These are phyloP conservation scores for Hymenoscyphus infarciens DNA, from an alignment of 2,329 filamentous ascomycete genomes.

Conservation along the genomic window DNA sequence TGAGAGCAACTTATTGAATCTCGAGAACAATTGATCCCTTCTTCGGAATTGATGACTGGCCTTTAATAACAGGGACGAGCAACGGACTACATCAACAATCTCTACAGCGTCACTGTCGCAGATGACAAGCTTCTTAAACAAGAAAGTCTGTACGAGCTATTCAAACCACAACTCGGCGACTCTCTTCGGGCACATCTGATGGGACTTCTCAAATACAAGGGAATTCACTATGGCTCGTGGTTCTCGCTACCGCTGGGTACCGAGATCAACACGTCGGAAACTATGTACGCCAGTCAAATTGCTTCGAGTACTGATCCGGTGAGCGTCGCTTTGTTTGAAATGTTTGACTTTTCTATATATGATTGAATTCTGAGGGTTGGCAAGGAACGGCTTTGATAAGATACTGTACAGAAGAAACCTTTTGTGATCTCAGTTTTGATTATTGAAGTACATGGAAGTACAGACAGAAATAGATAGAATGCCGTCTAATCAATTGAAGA, in stretches of 20 bases:
- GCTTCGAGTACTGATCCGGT: conserved; percentile 37
- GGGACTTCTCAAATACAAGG: not conserved
- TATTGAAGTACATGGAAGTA: not conserved
- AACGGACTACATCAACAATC: conserved; percentile 11
- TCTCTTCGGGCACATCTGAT: not conserved
- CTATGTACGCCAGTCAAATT: too few species aligned
- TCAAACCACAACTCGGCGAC: conserved; percentile 54
- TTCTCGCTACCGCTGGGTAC: conserved; percentile 35
- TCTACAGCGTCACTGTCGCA: not conserved
- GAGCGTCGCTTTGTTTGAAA: conserved; percentile 30
- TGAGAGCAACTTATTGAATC: not conserved
- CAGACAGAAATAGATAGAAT: too few species aligned
- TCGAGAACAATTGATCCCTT: not conserved
- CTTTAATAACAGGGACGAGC: not conserved
- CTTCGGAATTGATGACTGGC: not conserved
- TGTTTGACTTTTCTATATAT: conserved; percentile 13
- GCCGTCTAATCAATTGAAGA: too few species aligned
- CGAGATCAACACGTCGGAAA: too few species aligned
- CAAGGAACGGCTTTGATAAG: not conserved
- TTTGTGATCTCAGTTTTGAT: not conserved
- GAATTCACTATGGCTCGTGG: not conserved
- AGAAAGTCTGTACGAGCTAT: conserved; percentile 59
- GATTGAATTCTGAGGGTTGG: too few species aligned
- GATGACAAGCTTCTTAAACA: conserved; percentile 44
- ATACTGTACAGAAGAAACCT: not conserved